Conservation (phyloP, 805 yeast genomes). For the Jamesozyma lodderae region DNA sequence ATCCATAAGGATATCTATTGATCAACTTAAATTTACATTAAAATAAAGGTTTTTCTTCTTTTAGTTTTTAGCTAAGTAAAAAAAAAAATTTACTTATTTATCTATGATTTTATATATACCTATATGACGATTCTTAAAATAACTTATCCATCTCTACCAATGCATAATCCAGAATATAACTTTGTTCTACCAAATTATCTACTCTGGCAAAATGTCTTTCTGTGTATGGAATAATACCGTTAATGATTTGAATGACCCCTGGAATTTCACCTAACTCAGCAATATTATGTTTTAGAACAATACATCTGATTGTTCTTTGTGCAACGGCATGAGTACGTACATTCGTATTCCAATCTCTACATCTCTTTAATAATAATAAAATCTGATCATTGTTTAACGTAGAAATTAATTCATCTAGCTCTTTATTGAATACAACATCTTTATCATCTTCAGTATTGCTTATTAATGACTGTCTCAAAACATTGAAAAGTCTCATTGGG, state of each 20-base stretch:
- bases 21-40: too few species aligned
- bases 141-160: constrained; percentile 62
- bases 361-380: constrained; percentile 52
- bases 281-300: constrained; percentile 47
- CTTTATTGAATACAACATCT: constrained; percentile 29
- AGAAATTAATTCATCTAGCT: constrained; percentile 56
- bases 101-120: not conserved
- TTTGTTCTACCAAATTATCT: constrained; percentile 75
- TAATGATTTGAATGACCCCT: constrained; percentile 59
- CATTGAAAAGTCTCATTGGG: constrained; percentile 78
- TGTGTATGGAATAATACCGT: constrained; percentile 77
- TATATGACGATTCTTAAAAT: constrained; percentile 9
- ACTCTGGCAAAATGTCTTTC: constrained; percentile 75
- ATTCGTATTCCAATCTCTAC: constrained; percentile 94
- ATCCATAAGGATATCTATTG: too few species aligned
- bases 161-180: constrained; percentile 77
- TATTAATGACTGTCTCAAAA: constrained; percentile 52
- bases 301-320: constrained; percentile 62
- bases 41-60: too few species aligned
- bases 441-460: constrained; percentile 29
- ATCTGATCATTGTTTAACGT: constrained; percentile 53
- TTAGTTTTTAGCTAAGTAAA: too few species aligned
- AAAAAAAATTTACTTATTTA: not conserved
- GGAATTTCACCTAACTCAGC: constrained; percentile 53
- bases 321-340: constrained; percentile 71